Conservation (phyloP, 306 rosid genomes). For the Ceratonia siliqua region DNA sequence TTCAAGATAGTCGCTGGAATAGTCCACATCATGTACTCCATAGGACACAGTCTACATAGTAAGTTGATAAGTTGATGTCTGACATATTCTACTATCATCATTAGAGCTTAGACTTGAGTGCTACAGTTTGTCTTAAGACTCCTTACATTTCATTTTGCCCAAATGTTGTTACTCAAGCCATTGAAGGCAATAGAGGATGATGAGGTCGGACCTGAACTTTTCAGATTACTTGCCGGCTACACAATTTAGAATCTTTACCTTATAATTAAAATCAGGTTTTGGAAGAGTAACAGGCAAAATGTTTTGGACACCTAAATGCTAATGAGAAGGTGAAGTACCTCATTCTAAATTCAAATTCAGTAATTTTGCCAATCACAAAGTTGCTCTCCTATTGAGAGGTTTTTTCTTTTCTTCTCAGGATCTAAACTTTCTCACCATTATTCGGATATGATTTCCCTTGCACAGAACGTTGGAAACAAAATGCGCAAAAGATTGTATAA, state of each 20-base stretch:
- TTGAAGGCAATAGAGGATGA: neutral
- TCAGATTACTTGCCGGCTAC: too few species aligned
- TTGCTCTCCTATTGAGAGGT: neutral
- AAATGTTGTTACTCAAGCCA: neutral
- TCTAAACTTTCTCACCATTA: neutral
- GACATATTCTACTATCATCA: neutral
- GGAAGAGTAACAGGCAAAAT: neutral
- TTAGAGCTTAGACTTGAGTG: neutral
- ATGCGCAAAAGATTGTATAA: neutral
- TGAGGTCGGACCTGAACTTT: neutral
- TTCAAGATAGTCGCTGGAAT: neutral
- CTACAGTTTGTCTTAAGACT: neutral
- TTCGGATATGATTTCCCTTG: neutral
- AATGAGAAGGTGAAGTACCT: neutral
- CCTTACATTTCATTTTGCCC: neutral
- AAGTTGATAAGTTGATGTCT: neutral
- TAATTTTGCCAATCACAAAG: neutral
- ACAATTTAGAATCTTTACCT: neutral
- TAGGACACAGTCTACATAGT: neutral
- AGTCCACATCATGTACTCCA: neutral
- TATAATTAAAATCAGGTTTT: neutral
- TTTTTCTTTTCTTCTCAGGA: too few species aligned
- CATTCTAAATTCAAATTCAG: neutral
- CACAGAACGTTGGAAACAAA: neutral
- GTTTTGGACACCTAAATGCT: neutral